Evolutionary conservation across 1,284 basidiomycete genomes (phyloP).

Genomic region (Apiotrichum gracile): DNA sequence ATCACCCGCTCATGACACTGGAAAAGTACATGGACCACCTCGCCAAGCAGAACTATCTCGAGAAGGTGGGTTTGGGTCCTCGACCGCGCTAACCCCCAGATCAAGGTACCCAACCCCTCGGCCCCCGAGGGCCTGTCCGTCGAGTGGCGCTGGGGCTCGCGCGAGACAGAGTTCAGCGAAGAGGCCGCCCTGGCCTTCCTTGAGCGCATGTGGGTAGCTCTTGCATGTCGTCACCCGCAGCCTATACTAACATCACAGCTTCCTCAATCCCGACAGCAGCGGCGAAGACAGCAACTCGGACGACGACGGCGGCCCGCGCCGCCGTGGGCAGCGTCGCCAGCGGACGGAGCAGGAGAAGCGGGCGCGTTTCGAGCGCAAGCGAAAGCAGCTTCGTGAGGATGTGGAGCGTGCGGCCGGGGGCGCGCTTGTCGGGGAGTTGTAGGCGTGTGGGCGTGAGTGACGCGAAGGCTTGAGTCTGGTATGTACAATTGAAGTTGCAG

Average conservation of each 20-base stretch:
- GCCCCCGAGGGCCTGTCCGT: conserved; percentile 6
- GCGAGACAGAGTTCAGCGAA: conserved; percentile 44
- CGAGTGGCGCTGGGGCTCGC: conserved; percentile 44
- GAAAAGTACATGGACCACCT: conserved; percentile 43
- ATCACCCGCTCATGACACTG: conserved; percentile 27
- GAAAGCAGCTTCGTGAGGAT: conserved; percentile 28
- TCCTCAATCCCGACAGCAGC: conserved; percentile 4
- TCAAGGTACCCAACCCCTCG: conserved; percentile 2
- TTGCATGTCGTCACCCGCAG: neutral
- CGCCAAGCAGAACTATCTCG: conserved; percentile 37
- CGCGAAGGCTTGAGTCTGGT: too few relatives aligned
- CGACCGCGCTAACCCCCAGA: neutral
- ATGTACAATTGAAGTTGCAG: too few relatives aligned
- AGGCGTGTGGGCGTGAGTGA: neutral
- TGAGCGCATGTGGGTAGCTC: conserved; percentile 32
- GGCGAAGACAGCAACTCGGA: conserved; percentile 13
- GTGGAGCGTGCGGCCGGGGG: conserved; percentile 38
- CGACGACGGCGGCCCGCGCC: conserved; percentile 17
- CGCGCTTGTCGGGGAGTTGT: conserved; percentile 15
- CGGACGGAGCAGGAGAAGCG: conserved; percentile 25
- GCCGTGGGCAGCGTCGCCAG: neutral
- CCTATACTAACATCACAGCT: conserved; percentile 5
- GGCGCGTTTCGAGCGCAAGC: conserved; percentile 29
- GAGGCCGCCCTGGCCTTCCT: conserved; percentile 40
- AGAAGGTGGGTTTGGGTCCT: conserved; percentile 24